Conservation (phyloP, 2,329 filamentous ascomycete genomes). For the Ambrosiella xylebori region DNA sequence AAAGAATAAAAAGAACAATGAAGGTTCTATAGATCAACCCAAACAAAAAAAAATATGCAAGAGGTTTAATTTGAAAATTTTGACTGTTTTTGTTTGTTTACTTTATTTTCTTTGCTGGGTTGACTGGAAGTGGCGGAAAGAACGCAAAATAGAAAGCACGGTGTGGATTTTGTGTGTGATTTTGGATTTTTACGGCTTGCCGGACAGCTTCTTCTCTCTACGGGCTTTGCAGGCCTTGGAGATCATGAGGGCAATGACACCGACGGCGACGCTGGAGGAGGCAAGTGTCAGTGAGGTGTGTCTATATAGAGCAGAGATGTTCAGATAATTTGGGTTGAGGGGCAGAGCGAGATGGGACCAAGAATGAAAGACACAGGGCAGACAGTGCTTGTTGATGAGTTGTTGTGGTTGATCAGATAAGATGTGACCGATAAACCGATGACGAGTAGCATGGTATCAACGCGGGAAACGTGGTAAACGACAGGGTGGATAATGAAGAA, state of each 20-base stretch:
- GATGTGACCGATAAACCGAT: not conserved
- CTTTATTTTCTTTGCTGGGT: no score
- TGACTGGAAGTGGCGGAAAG: no score
- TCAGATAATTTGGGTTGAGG: not conserved
- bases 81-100: no score
- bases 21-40: no score
- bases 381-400: not conserved
- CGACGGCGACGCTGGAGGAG: constrained; percentile 19
- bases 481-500: not conserved
- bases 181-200: constrained; percentile 8
- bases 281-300: constrained; percentile 13
- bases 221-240: constrained; percentile 20
- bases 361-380: not conserved
- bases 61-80: no score
- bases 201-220: constrained; percentile 19
- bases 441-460: not conserved
- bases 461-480: no score
- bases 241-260: constrained; percentile 19
- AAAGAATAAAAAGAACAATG: no score
- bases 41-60: no score
- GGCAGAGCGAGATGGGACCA: not conserved
- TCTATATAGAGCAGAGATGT: no score
- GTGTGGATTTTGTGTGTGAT: not conserved
- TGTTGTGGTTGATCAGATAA: not conserved
- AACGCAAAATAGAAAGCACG: not conserved